Percentiles rank a stretch among this genome's conserved stretches.
Evolutionary conservation across 495 filamentous ascomycete species (phyloP).

Genomic region (Daldinia grandis): DNA sequence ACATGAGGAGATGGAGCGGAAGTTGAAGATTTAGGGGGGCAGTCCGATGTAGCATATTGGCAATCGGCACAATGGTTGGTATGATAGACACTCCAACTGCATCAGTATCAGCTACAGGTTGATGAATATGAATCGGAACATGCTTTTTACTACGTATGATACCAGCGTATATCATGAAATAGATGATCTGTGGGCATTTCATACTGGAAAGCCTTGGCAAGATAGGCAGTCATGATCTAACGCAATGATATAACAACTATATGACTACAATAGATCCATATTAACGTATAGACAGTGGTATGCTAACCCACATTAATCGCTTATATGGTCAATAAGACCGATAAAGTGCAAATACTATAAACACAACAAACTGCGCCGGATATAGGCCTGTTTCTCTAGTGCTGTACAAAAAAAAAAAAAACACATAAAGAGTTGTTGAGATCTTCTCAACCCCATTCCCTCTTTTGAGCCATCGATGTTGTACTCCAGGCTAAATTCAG

Average conservation of each 20-base stretch:
- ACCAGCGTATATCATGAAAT: slow-evolving; percentile 4
- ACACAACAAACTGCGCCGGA: slow-evolving; percentile 35
- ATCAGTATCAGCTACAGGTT: not conserved
- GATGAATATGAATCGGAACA: not conserved
- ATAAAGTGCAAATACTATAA: slow-evolving; percentile 31
- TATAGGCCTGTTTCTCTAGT: slow-evolving; percentile 21
- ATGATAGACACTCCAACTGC: not conserved
- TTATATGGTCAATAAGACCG: slow-evolving; percentile 18
- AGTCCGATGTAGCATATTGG: not conserved
- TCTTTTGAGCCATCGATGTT: slow-evolving; percentile 4
- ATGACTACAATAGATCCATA: slow-evolving; percentile 5
- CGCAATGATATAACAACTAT: slow-evolving; percentile 9
- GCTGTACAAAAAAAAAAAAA: slow-evolving; percentile 17
- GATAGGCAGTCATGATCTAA: not conserved
- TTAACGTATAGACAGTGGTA: slow-evolving; percentile 30
- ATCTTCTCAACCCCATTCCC: slow-evolving; percentile 10
- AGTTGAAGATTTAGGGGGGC: slow-evolving; percentile 63
- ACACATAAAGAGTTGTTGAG: slow-evolving; percentile 12
- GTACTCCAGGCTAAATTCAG: slow-evolving; percentile 15
- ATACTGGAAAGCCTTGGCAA: not conserved
- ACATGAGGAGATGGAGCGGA: slow-evolving; percentile 93
- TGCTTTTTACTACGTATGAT: not conserved
- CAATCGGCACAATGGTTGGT: not conserved
- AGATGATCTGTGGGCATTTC: not conserved
- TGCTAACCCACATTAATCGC: slow-evolving; percentile 22